A percentile compares a stretch with the other conserved stretches of the same genome.
phyloP scores from a whole-genome alignment of 1,284 basidiomycete species.

The Ustilago trichophora region DNA sequence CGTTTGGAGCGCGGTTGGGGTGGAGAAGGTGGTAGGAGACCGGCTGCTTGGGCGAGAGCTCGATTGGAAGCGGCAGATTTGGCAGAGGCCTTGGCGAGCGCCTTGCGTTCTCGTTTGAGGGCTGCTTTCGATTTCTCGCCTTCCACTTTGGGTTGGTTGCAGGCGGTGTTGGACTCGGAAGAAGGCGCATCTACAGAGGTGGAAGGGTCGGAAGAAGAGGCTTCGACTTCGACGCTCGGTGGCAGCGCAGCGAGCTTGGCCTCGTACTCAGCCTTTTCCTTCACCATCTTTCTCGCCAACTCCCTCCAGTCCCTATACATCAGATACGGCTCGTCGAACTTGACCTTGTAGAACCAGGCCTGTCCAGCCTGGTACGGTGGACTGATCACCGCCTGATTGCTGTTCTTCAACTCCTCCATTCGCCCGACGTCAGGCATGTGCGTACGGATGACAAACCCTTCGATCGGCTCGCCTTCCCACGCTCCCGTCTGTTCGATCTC shows the following conservation, averaged over 20 bases:
- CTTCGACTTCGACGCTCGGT: too few relatives aligned
- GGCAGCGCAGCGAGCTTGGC: conserved; percentile 21
- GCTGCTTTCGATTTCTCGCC: conserved; percentile 24
- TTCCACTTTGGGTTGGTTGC: background rate
- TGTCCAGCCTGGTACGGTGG: conserved; percentile 72
- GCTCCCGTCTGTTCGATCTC: conserved; percentile 75
- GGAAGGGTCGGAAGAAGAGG: too few relatives aligned
- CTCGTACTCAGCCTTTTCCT: conserved; percentile 48
- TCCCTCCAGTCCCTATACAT: conserved; percentile 99
- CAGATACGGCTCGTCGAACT: conserved; percentile 98
- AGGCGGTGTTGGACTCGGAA: too few relatives aligned
- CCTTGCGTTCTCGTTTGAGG: conserved; percentile 29
- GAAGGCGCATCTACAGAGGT: too few relatives aligned
- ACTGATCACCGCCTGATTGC: conserved; percentile 10
- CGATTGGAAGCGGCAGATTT: background rate
- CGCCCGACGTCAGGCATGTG: conserved; percentile 52
- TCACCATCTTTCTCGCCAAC: conserved; percentile 75
- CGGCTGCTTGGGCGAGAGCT: conserved; percentile 22
- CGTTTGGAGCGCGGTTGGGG: conserved; percentile 50
- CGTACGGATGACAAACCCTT: conserved; percentile 89
- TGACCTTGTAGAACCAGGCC: conserved; percentile 98
- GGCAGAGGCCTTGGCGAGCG: conserved; percentile 5
- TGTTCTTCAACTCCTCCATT: conserved; percentile 61
- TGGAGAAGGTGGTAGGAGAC: conserved; percentile 32
- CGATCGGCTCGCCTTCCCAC: conserved; percentile 87